These are phyloP conservation scores for Fusarium sp. DNA, from an alignment of 2,329 filamentous ascomycete species.

Conservation along the genomic window DNA sequence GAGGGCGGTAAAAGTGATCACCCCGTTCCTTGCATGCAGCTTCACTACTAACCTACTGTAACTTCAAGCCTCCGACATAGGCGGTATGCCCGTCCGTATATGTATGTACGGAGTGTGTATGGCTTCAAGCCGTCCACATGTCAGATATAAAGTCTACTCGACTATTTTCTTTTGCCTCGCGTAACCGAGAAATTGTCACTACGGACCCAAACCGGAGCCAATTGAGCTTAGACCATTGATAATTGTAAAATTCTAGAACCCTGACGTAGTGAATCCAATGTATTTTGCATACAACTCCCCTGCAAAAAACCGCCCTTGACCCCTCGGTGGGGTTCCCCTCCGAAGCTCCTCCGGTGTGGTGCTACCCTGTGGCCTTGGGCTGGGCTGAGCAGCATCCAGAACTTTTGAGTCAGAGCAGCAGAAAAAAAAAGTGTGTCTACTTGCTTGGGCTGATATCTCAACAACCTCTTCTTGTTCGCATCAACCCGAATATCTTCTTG, in stretches of 20 bases:
- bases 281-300: conserved; percentile 31
- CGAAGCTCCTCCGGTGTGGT: conserved; percentile 47
- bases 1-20: conserved; percentile 23
- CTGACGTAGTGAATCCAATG: conserved; percentile 42
- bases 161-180: neutral
- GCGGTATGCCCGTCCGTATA: neutral
- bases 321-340: conserved; percentile 48
- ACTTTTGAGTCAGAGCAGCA: conserved; percentile 35
- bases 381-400: conserved; percentile 17
- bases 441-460: neutral
- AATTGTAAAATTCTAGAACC: conserved; percentile 45
- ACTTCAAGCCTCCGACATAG: conserved; percentile 17
- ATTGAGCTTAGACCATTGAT: conserved; percentile 47
- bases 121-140: neutral
- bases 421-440: conserved; percentile 30
- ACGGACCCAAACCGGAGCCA: conserved; percentile 39
- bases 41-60: neutral
- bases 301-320: conserved; percentile 28
- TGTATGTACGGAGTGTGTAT: neutral
- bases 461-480: conserved; percentile 13
- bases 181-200: conserved; percentile 15
- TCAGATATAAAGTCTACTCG: neutral
- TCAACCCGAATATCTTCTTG: conserved; percentile 17
- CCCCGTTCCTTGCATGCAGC: conserved; percentile 30
- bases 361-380: conserved; percentile 7